Evolutionary conservation across 2,329 filamentous ascomycete genomes (phyloP).

Genomic region (Magnaporthiopsis incrustans): DNA sequence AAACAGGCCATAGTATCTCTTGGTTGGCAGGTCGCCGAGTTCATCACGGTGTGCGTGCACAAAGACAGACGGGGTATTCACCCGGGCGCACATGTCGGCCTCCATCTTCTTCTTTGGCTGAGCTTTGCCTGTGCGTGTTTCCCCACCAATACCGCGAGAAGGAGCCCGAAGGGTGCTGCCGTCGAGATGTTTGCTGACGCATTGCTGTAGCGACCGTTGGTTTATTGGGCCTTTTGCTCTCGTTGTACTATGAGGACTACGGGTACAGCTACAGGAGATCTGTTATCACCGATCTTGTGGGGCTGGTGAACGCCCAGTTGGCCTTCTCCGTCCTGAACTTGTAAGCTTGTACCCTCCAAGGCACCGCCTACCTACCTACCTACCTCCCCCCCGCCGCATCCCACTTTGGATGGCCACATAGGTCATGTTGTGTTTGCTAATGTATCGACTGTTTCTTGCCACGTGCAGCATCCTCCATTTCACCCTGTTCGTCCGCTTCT

Average conservation of each 20-base stretch:
- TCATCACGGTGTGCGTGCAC: slow-evolving; percentile 27
- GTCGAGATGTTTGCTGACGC: slow-evolving; percentile 8
- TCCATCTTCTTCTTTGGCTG: slow-evolving; percentile 35
- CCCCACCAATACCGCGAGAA: slow-evolving; percentile 15
- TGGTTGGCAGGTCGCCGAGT: slow-evolving; percentile 30
- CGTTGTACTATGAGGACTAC: too few species aligned
- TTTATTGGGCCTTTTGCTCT: neutral
- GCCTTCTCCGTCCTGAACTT: slow-evolving; percentile 14
- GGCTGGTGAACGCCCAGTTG: slow-evolving; percentile 13
- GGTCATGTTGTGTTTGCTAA: neutral
- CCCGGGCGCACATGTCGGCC: slow-evolving; percentile 33
- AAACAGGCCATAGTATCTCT: slow-evolving; percentile 26
- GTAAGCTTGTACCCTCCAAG: slow-evolving; percentile 5
- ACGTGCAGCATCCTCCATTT: slow-evolving; percentile 11
- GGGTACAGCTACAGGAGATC: too few species aligned
- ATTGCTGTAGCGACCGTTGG: slow-evolving; percentile 13
- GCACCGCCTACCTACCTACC: too few species aligned
- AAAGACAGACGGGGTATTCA: slow-evolving; percentile 28
- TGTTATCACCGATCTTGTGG: neutral
- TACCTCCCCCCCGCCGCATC: too few species aligned
- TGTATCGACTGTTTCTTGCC: neutral
- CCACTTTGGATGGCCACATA: too few species aligned
- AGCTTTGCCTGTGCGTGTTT: slow-evolving; percentile 17
- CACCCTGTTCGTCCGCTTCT: slow-evolving; percentile 14
- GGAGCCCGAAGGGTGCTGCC: slow-evolving; percentile 8